Base-by-base conservation (phyloP, 345 rosid species). In the Gossypium thurberi region DNA sequence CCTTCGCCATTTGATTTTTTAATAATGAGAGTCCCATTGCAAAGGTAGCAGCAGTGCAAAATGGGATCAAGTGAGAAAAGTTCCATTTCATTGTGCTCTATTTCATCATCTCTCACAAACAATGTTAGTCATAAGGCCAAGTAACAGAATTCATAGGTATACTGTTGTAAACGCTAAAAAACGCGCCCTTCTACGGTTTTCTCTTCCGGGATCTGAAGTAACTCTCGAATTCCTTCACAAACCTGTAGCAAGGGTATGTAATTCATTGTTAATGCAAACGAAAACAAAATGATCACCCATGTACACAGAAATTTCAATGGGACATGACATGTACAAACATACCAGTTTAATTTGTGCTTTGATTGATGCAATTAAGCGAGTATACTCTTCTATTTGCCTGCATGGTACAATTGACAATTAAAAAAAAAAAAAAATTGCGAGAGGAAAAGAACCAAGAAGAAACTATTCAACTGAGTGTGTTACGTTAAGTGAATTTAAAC, bases 341-440 rank as follows among this genome's bases (percentile, higher is more conserved):
- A 94, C 93, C 85, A 84, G 55, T 80, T 94, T 90, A 76, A 94
- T 94, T 69, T 88, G 92, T 9, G 89, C 93, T 83, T 90, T 92
- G 62, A 92, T 92, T 71, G 88, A 81, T 9, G 93, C 88, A 33
- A 92, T 85, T 66, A 84, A 71, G 20, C 57, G 69, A 55, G 85
- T 87, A 69, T 84, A 83, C 67, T 95, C 94, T 76, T 87, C 89
- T 77, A 88, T 66, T 84, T 88, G 83, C 78, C 97, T 92, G 91
- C 78, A 75, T 12, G 47, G 48, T n/a, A 64, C 23, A 72, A 76
- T 57, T 61, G 40, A 64, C 23, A 72, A 76, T 57, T 61, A 5
- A 33, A 33, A 5, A 33, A 33, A 55, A 4, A 63, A 18, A 42
- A 53, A 26, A n/a, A 46, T 68, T 11, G 58, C 8, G 4, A 51